Evolutionary conservation across 2,329 filamentous ascomycete genomes (phyloP).

Genomic region (Lasiodiplodia gonubiensis): DNA sequence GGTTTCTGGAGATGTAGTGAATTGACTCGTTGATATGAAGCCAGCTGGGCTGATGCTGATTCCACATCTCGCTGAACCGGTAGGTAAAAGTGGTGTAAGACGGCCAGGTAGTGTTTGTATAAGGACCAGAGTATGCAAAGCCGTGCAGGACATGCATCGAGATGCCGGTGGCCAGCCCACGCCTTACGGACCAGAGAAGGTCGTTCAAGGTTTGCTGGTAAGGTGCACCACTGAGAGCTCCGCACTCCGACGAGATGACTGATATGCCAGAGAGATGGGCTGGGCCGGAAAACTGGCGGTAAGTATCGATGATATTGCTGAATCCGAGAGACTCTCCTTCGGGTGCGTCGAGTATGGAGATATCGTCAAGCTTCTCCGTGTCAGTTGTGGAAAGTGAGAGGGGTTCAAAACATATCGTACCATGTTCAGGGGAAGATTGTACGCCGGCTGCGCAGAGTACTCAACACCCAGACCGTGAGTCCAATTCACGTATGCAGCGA

Average conservation of each 20-base stretch:
- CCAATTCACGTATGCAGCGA: constrained; percentile 38
- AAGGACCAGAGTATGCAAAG: constrained; percentile 48
- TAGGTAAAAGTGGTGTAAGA: constrained; percentile 54
- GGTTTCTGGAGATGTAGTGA: constrained; percentile 46
- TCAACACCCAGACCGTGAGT: constrained; percentile 34
- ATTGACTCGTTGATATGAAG: constrained; percentile 46
- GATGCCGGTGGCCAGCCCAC: constrained; percentile 49
- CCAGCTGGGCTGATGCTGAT: constrained; percentile 51
- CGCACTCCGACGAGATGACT: constrained; percentile 44
- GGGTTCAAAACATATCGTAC: constrained; percentile 9
- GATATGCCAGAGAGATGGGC: constrained; percentile 40
- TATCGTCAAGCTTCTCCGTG: constrained; percentile 32
- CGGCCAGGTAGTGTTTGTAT: constrained; percentile 57
- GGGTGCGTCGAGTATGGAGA: constrained; percentile 41
- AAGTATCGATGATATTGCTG: constrained; percentile 39
- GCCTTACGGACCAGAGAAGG: constrained; percentile 46
- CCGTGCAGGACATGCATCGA: constrained; percentile 56
- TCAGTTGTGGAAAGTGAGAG: neutral
- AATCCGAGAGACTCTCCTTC: constrained; percentile 46
- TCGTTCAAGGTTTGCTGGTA: constrained; percentile 40
- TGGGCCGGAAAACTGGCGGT: constrained; percentile 43
- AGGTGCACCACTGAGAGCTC: constrained; percentile 36
- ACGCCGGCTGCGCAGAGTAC: constrained; percentile 41
- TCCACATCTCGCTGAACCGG: constrained; percentile 50
- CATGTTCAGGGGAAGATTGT: constrained; percentile 46